Evolutionary conservation across 2,329 filamentous ascomycete genomes (phyloP).

Genomic region (Chaetothyriales sp.): DNA sequence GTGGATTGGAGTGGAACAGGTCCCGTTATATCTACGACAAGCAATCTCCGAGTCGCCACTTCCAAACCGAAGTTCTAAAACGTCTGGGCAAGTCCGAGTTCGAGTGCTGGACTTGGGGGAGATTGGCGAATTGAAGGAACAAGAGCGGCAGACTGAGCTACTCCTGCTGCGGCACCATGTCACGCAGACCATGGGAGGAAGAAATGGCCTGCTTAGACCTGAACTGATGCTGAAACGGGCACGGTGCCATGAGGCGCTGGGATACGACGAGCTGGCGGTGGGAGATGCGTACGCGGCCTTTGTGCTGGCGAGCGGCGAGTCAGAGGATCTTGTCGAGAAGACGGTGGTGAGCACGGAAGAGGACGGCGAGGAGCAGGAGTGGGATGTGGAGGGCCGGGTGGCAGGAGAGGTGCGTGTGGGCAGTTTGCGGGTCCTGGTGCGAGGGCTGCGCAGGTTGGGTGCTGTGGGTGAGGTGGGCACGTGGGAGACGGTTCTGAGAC

Average conservation of each 20-base stretch:
- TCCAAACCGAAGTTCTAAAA: neutral
- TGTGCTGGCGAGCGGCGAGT: slow-evolving; percentile 52
- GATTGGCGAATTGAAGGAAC: neutral
- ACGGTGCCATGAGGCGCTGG: slow-evolving; percentile 53
- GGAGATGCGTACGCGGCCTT: slow-evolving; percentile 83
- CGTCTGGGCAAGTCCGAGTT: neutral
- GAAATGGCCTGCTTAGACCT: slow-evolving; percentile 7
- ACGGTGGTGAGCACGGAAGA: slow-evolving; percentile 29
- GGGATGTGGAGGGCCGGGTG: slow-evolving; percentile 19
- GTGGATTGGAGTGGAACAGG: neutral
- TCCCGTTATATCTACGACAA: slow-evolving; percentile 3
- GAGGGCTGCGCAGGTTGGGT: slow-evolving; percentile 8
- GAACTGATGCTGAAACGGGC: slow-evolving; percentile 38
- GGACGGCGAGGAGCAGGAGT: slow-evolving; percentile 58
- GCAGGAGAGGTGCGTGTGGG: neutral
- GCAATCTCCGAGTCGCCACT: neutral
- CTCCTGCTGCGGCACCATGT: slow-evolving; percentile 10
- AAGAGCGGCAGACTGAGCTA: slow-evolving; percentile 4
- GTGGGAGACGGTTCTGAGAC: slow-evolving; percentile 1
- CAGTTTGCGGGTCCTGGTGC: slow-evolving; percentile 30
- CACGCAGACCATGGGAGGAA: slow-evolving; percentile 4
- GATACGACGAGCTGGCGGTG: slow-evolving; percentile 76
- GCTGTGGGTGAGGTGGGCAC: slow-evolving; percentile 7
- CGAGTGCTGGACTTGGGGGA: neutral
- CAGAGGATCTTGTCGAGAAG: slow-evolving; percentile 11